Evolutionary conservation across 2,329 filamentous ascomycete species (phyloP).

Genomic region (Dactylellina parvicollis): DNA sequence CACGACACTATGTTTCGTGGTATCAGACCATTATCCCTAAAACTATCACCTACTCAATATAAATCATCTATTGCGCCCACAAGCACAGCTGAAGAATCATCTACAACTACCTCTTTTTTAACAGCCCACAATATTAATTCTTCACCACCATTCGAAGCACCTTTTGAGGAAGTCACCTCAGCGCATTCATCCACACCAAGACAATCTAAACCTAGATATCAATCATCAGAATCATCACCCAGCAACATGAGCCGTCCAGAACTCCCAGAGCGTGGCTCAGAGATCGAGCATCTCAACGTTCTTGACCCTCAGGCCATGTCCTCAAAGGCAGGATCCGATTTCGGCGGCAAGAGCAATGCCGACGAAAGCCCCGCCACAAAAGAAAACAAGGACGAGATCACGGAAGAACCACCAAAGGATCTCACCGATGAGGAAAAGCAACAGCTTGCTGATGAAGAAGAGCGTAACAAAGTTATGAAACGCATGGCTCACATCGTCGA

Average conservation of each 20-base stretch:
- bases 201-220: constrained; percentile 39
- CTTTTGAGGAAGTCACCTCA: background rate
- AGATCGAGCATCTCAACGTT: constrained; percentile 44
- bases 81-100: constrained; percentile 26
- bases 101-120: constrained; percentile 18
- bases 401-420: constrained; percentile 59
- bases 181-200: constrained; percentile 27
- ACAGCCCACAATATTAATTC: too few species aligned
- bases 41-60: constrained; percentile 18
- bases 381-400: constrained; percentile 57
- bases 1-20: constrained; percentile 19
- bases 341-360: constrained; percentile 66
- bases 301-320: constrained; percentile 33
- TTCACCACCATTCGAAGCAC: constrained; percentile 16
- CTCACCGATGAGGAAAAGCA: constrained; percentile 66
- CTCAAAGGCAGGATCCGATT: constrained; percentile 37
- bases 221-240: constrained; percentile 31
- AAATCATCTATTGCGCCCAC: constrained; percentile 10
- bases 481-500: constrained; percentile 78
- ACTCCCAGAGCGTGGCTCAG: constrained; percentile 33
- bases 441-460: constrained; percentile 66
- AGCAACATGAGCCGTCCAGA: constrained; percentile 32
- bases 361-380: constrained; percentile 71
- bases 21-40: constrained; percentile 23
- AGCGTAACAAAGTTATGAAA: constrained; percentile 75